Evolutionary conservation across 768 basidiomycete species (phyloP).

Genomic region (Phylloporus arenicola): DNA sequence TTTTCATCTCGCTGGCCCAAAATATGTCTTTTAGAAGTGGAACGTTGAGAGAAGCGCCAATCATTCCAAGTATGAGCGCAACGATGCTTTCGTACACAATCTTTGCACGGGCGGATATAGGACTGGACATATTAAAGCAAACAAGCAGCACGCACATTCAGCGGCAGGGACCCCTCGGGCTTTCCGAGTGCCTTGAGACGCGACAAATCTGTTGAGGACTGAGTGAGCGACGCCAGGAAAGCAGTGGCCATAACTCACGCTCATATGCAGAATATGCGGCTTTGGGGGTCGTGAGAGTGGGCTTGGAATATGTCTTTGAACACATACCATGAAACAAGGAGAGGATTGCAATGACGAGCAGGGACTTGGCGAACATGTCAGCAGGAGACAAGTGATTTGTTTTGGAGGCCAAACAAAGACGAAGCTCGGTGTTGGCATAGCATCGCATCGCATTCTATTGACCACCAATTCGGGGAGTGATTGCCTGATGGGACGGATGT

Average conservation of each 20-base stretch:
- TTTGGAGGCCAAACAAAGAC: slow-evolving; percentile 12
- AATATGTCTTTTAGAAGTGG: slow-evolving; percentile 73
- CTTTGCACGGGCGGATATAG: slow-evolving; percentile 32
- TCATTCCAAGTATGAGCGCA: slow-evolving; percentile 58
- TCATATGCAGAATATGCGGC: slow-evolving; percentile 81
- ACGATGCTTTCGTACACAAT: slow-evolving; percentile 61
- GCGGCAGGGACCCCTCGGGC: slow-evolving; percentile 62
- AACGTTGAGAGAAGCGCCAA: slow-evolving; percentile 69
- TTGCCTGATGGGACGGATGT: no score
- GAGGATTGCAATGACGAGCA: slow-evolving; percentile 44
- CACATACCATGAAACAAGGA: slow-evolving; percentile 51
- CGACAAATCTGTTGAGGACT: slow-evolving; percentile 52
- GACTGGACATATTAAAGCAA: neutral
- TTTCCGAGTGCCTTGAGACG: slow-evolving; percentile 69
- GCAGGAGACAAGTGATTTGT: slow-evolving; percentile 2
- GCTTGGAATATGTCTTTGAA: neutral
- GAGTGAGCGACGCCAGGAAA: slow-evolving; percentile 8
- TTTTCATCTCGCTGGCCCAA: slow-evolving; percentile 87
- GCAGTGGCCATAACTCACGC: slow-evolving; percentile 42
- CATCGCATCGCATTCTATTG: no score
- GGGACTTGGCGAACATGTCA: slow-evolving; percentile 43
- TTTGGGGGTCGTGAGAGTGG: slow-evolving; percentile 24
- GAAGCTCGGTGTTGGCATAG: no score
- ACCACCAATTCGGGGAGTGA: no score
- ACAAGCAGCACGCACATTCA: slow-evolving; percentile 42